Conservation (phyloP, 768 basidiomycete species). For the Collybia sp. region DNA sequence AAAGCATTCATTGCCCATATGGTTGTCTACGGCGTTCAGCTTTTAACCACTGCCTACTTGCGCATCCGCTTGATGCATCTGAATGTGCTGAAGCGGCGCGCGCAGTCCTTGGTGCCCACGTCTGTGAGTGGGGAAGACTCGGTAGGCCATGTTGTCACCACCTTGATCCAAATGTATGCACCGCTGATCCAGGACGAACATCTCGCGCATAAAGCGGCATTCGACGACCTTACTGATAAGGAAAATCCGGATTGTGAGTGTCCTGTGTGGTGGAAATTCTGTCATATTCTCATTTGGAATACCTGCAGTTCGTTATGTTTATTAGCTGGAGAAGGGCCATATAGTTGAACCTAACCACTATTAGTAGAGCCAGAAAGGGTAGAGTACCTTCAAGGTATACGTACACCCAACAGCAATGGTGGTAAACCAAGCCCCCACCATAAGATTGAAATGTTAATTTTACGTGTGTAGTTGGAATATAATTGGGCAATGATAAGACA, state of each 20-base stretch:
- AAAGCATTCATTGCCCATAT: constrained; percentile 43
- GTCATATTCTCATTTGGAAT: no score
- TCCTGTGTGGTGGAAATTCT: not conserved
- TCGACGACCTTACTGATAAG: constrained; percentile 44
- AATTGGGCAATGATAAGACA: no score
- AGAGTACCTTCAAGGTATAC: no score
- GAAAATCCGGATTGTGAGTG: constrained; percentile 42
- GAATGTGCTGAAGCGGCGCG: constrained; percentile 34
- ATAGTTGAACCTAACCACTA: no score
- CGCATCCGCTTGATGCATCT: constrained; percentile 37
- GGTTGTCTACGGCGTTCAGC: constrained; percentile 40
- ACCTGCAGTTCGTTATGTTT: constrained; percentile 29
- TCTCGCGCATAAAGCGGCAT: constrained; percentile 34
- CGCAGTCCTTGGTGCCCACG: constrained; percentile 23
- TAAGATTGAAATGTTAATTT: no score
- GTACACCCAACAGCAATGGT: no score
- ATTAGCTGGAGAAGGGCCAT: constrained; percentile 14
- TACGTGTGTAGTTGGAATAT: no score
- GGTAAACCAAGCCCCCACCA: no score
- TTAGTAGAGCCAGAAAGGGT: no score
- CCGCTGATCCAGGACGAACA: constrained; percentile 20
- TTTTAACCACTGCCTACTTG: constrained; percentile 29
- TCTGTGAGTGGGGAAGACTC: constrained; percentile 23
- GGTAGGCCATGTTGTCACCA: constrained; percentile 10
- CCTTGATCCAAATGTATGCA: constrained; percentile 4